Base-by-base conservation (phyloP, 441 rosid species). In the Metrosideros polymorpha region DNA sequence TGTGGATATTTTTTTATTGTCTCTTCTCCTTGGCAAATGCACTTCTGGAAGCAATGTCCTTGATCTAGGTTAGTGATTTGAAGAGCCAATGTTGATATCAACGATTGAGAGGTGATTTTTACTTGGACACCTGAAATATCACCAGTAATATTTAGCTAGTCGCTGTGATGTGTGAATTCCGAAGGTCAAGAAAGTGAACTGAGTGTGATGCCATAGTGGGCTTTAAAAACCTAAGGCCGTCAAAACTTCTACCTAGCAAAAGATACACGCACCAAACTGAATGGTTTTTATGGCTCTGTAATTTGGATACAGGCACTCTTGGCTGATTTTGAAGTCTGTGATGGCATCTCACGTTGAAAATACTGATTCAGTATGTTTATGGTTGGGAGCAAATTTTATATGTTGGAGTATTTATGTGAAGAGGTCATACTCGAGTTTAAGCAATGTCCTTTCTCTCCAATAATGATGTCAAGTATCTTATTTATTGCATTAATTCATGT, bases 331-430 rank as follows among this genome's bases (percentile, higher is more conserved):
- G 99, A 93, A 92, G 98, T 95, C 66, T 94, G 95, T 76, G 98
- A 96, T 92, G 98, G 98, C 91, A 95, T 96, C 98, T 90, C 54
- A 87, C 85, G 91, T 95, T 88, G 93, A 94, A 88, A 94, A 94
- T 84, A 82, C 90, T 7, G 97, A 95, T 88, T 95, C 95, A 1
- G 99, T 98, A 54, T 95, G 99, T 88, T 91, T 98, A 88, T 98
- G 98, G 98, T 90, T 95, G 59, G 99, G 96, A 87, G 98, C 98
- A 85, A 98, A 96, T 91, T 99, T 98, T 89, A 96, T 96, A 9
- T 71, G 99, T 91, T 95, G 90, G 99, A 96, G 91, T 95, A 96
- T 89, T 95, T 99, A 84, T 91, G 94, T 82, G 98, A 93, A 87
- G 98, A 95, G 99, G 98, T 95, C 71, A 27, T 85, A 84, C 89